Evolutionary conservation across 768 basidiomycete species (phyloP).

Genomic region (Hemileccinum rubropunctum): DNA sequence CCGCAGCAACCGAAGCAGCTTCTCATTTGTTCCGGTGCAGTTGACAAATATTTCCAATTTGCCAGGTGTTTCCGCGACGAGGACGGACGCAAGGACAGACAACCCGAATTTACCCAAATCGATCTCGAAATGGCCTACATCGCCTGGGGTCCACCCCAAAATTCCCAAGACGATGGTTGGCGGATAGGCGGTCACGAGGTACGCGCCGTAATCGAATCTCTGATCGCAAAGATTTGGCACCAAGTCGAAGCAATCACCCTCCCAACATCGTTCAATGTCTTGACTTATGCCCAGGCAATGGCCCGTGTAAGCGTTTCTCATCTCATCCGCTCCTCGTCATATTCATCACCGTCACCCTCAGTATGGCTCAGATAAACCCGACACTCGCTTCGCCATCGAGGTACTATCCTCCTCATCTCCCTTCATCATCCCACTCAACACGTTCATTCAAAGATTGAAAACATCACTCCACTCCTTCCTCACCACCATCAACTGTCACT

Average conservation of each 20-base stretch:
- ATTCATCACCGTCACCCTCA: conserved; percentile 32
- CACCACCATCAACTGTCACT: conserved; percentile 23
- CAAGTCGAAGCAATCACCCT: conserved; percentile 62
- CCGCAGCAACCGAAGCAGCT: conserved; percentile 97
- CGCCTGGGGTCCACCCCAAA: conserved; percentile 57
- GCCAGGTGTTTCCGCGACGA: conserved; percentile 96
- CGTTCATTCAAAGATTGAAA: conserved; percentile 30
- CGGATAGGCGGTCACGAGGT: conserved; percentile 85
- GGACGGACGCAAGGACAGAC: conserved; percentile 90
- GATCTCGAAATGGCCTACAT: conserved; percentile 97
- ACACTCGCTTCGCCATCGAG: conserved; percentile 85
- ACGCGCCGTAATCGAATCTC: conserved; percentile 69
- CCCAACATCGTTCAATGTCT: conserved; percentile 64
- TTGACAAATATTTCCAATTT: conserved; percentile 91
- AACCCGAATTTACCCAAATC: conserved; percentile 96
- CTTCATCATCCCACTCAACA: conserved; percentile 8
- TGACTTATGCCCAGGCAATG: conserved; percentile 94
- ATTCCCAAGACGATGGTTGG: conserved; percentile 49
- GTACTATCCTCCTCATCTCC: conserved; percentile 40
- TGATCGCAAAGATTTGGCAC: conserved; percentile 76
- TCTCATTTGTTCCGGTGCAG: conserved; percentile 82
- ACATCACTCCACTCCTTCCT: conserved; percentile 33
- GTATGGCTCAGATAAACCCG: conserved; percentile 96
- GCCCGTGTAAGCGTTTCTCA: conserved; percentile 52
- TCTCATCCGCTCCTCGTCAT: conserved; percentile 15